Conservation (phyloP, 768 basidiomycete species). For the Leccinum fibrillosum region DNA sequence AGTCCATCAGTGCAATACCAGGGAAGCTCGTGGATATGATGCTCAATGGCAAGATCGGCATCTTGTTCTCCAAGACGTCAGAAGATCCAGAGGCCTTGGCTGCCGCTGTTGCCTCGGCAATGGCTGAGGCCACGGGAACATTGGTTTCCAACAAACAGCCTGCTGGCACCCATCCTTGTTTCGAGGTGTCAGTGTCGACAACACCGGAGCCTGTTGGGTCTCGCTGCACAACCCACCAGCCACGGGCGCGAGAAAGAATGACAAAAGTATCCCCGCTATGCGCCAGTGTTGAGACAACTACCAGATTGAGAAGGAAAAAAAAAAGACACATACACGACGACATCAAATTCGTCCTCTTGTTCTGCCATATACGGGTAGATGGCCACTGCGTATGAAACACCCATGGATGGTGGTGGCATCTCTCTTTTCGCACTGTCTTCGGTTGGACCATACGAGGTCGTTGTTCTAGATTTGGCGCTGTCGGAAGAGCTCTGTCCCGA, state of each 20-base stretch:
- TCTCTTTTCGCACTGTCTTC: slow-evolving; percentile 40
- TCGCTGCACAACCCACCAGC: slow-evolving; percentile 99
- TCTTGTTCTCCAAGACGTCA: slow-evolving; percentile 44
- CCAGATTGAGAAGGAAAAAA: background rate
- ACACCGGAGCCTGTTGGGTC: slow-evolving; percentile 83
- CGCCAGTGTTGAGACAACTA: slow-evolving; percentile 4
- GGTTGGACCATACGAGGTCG: slow-evolving; percentile 13
- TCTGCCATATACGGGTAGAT: slow-evolving; percentile 99
- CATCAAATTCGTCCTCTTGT: slow-evolving; percentile 98
- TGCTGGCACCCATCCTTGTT: slow-evolving; percentile 97
- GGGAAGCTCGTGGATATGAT: slow-evolving; percentile 99
- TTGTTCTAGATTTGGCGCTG: slow-evolving; percentile 13
- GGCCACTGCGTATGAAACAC: slow-evolving; percentile 91
- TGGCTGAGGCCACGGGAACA: slow-evolving; percentile 84
- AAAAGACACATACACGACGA: slow-evolving; percentile 72
- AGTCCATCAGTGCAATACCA: slow-evolving; percentile 95
- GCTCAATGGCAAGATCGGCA: slow-evolving; percentile 83
- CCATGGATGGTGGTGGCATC: slow-evolving; percentile 41
- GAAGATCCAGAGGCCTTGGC: slow-evolving; percentile 46
- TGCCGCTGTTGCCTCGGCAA: slow-evolving; percentile 74
- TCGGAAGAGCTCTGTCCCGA: slow-evolving; percentile 31
- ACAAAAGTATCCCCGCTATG: slow-evolving; percentile 88
- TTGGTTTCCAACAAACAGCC: slow-evolving; percentile 94
- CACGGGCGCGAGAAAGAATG: slow-evolving; percentile 89
- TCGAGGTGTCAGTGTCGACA: slow-evolving; percentile 70